These are phyloP conservation scores for Setaria italica DNA, from an alignment of 202 grass and related monocot species.

Conservation along the genomic window DNA sequence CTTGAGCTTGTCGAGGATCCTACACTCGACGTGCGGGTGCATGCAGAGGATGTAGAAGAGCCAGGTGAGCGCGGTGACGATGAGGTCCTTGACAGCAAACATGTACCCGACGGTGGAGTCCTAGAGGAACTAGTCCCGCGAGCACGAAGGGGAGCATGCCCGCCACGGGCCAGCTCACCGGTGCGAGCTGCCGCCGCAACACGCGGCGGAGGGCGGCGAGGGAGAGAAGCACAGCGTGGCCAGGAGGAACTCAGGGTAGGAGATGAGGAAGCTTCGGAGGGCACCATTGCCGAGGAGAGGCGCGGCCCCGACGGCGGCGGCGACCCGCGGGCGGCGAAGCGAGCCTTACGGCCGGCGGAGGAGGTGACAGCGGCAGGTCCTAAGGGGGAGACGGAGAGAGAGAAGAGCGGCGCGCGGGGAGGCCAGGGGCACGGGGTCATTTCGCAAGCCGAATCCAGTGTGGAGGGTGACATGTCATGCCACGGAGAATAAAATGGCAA, in stretches of 20 bases:
- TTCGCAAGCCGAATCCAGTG: too few relatives aligned
- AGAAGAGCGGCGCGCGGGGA: too few relatives aligned
- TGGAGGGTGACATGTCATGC: too few relatives aligned
- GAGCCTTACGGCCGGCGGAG: too few relatives aligned
- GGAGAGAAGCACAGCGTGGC: conserved; percentile 52
- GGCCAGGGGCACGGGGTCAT: too few relatives aligned
- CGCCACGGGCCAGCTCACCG: conserved; percentile 48
- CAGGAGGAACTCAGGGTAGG: conserved; percentile 55
- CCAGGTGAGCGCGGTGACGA: conserved; percentile 59
- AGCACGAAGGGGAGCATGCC: conserved; percentile 61
- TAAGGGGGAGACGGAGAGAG: too few relatives aligned
- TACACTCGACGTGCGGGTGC: conserved; percentile 54
- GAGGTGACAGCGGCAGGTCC: too few relatives aligned
- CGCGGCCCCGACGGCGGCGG: too few relatives aligned
- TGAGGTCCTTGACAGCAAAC: conserved; percentile 64
- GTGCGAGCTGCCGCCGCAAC: neutral
- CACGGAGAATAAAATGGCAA: too few relatives aligned
- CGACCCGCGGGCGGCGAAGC: too few relatives aligned
- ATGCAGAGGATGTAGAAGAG: conserved; percentile 63
- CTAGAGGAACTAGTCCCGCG: conserved; percentile 47
- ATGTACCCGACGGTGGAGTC: conserved; percentile 62
- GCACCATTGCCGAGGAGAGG: conserved; percentile 1
- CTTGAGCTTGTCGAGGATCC: conserved; percentile 56
- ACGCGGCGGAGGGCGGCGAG: conserved; percentile 30
- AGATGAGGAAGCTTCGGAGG: conserved; percentile 37